Conservation (phyloP, 176 grass and related monocot genomes). For the Oryza glaberrima region DNA sequence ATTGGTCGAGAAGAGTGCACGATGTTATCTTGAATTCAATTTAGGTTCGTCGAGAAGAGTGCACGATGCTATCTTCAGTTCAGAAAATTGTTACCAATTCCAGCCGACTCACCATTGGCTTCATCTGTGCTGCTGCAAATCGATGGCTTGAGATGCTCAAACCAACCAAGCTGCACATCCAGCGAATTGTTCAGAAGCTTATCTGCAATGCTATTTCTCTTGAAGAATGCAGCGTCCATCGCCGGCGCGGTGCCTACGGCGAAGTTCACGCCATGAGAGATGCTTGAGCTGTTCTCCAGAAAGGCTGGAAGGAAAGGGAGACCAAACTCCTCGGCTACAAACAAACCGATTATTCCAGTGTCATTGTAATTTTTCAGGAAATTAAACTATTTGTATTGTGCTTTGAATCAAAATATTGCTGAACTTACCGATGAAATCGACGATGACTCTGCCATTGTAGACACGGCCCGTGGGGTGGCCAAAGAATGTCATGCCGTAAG, state of each 20-base stretch:
- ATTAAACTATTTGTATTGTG: no score
- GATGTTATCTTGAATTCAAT: not conserved
- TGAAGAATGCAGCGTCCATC: slow-evolving; percentile 46
- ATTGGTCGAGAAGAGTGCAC: no score
- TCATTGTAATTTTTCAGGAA: no score
- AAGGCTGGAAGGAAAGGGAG: slow-evolving; percentile 50
- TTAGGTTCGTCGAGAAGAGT: no score
- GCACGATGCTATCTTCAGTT: not conserved
- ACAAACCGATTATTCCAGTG: not conserved
- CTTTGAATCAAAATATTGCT: no score
- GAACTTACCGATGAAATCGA: no score
- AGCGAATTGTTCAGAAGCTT: slow-evolving; percentile 49
- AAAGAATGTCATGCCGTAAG: no score
- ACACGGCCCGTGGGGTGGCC: no score
- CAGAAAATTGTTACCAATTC: not conserved
- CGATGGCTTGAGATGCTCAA: slow-evolving; percentile 47
- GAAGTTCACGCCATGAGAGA: slow-evolving; percentile 51
- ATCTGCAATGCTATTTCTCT: slow-evolving; percentile 12
- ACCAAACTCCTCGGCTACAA: slow-evolving; percentile 44
- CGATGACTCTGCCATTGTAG: no score
- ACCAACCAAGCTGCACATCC: slow-evolving; percentile 51
- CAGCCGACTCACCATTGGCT: not conserved
- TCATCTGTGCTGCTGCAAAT: slow-evolving; percentile 41
- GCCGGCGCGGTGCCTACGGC: slow-evolving; percentile 48
- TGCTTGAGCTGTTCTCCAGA: not conserved